Conservation (phyloP, 2,329 filamentous ascomycete species). For the Fusarium longipes region DNA sequence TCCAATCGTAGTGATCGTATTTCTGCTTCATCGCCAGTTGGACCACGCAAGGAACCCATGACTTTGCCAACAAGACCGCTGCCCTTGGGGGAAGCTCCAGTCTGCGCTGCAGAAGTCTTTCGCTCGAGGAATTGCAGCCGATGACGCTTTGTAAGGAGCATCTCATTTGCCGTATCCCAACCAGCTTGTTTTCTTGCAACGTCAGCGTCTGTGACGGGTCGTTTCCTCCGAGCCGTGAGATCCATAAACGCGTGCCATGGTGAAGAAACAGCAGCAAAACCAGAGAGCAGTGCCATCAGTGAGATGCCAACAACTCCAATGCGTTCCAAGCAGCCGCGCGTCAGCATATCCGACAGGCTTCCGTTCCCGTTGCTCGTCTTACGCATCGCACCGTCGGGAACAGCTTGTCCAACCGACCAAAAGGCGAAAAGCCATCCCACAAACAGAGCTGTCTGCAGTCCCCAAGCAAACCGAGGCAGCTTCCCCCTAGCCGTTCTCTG, state of each 20-base stretch:
- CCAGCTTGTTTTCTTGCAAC: constrained; percentile 82
- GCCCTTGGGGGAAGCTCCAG: constrained; percentile 40
- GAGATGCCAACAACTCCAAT: constrained; percentile 88
- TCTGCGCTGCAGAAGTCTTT: constrained; percentile 59
- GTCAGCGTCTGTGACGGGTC: constrained; percentile 77
- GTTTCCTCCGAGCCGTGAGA: constrained; percentile 60
- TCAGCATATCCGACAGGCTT: constrained; percentile 54
- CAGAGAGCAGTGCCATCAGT: constrained; percentile 87
- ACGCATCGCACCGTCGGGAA: constrained; percentile 58
- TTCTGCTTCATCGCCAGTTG: constrained; percentile 68
- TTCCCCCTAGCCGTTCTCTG: constrained; percentile 66
- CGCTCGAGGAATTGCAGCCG: constrained; percentile 76
- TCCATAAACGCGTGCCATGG: constrained; percentile 86
- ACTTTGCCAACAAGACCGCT: constrained; percentile 78
- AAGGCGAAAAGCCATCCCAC: constrained; percentile 77
- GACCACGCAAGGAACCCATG: constrained; percentile 75
- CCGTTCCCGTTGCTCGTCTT: constrained; percentile 42
- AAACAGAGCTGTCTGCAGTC: constrained; percentile 71
- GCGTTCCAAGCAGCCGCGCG: constrained; percentile 70
- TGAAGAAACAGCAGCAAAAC: constrained; percentile 88
- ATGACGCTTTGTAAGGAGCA: constrained; percentile 80
- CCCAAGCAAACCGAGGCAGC: constrained; percentile 71
- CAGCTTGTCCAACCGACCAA: constrained; percentile 77
- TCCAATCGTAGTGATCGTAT: constrained; percentile 75
- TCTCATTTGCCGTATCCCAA: constrained; percentile 80